A percentile compares a stretch with the other conserved stretches of the same genome.
Conservation (phyloP, 1,284 basidiomycete genomes). For the Gomphus bonarii region DNA sequence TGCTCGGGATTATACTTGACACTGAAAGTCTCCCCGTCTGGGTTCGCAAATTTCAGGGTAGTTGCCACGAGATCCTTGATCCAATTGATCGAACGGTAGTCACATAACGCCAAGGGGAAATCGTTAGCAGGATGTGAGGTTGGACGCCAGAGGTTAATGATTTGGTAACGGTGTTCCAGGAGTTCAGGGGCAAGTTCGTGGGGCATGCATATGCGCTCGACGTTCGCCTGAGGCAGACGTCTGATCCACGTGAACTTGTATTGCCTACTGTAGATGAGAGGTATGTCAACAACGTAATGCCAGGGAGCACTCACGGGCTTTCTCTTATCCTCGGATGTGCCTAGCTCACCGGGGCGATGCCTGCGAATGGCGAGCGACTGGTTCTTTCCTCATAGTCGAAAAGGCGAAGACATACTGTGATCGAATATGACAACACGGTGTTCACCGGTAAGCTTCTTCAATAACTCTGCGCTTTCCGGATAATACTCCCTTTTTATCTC, state of each 20-base stretch:
- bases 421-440: constrained; percentile 50
- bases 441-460: constrained; percentile 53
- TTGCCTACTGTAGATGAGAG: not conserved
- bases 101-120: constrained; percentile 26
- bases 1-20: constrained; percentile 45
- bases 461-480: too few relatives aligned
- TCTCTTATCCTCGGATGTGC: constrained; percentile 31
- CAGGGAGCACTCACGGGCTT: constrained; percentile 30
- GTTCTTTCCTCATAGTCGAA: not conserved
- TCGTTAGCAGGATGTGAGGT: constrained; percentile 34
- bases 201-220: constrained; percentile 44
- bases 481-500: constrained; percentile 46
- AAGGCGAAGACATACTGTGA: constrained; percentile 37
- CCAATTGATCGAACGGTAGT: constrained; percentile 34
- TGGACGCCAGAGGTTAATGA: constrained; percentile 67
- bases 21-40: constrained; percentile 47
- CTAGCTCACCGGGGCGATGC: constrained; percentile 28
- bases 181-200: constrained; percentile 35
- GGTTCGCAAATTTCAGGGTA: constrained; percentile 39
- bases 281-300: not conserved
- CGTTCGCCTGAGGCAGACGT: constrained; percentile 34
- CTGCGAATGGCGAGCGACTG: constrained; percentile 29
- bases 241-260: constrained; percentile 44
- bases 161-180: constrained; percentile 42
- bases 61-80: constrained; percentile 39